Evolutionary conservation across 2,329 filamentous ascomycete species (phyloP).

Genomic region (Scedosporium apiospermum): DNA sequence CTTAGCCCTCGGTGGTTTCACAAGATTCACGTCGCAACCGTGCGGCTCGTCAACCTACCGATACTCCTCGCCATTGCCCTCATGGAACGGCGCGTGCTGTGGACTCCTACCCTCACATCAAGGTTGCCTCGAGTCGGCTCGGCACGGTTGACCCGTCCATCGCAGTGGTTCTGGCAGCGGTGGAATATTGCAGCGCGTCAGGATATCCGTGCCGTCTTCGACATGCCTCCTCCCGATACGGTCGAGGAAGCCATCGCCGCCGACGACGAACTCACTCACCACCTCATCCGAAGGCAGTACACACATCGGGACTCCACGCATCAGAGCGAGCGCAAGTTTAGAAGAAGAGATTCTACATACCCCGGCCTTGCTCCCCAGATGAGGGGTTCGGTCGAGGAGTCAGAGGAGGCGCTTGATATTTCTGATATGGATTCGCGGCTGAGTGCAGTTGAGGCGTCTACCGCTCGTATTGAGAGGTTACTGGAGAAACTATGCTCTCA

Average conservation of each 20-base stretch:
- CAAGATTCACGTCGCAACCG: slow-evolving; percentile 73
- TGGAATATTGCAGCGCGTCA: slow-evolving; percentile 61
- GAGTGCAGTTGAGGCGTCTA: slow-evolving; percentile 39
- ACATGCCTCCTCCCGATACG: slow-evolving; percentile 56
- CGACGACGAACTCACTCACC: slow-evolving; percentile 48
- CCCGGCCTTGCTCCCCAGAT: slow-evolving; percentile 32
- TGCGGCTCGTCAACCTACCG: slow-evolving; percentile 66
- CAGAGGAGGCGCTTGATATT: slow-evolving; percentile 34
- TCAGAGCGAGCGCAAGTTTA: slow-evolving; percentile 13
- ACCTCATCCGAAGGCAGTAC: slow-evolving; percentile 49
- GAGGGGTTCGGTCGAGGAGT: slow-evolving; percentile 9
- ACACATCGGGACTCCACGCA: slow-evolving; percentile 29
- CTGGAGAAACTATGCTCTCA: slow-evolving; percentile 24
- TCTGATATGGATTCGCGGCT: slow-evolving; percentile 24
- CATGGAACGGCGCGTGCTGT: slow-evolving; percentile 48
- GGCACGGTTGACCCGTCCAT: background rate
- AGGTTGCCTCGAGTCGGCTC: background rate
- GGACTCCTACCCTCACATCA: slow-evolving; percentile 10
- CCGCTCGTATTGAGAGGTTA: slow-evolving; percentile 38
- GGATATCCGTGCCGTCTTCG: slow-evolving; percentile 64
- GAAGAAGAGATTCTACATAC: slow-evolving; percentile 48
- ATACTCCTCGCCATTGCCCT: slow-evolving; percentile 62
- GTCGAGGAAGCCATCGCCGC: slow-evolving; percentile 47
- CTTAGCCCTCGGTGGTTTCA: slow-evolving; percentile 79
- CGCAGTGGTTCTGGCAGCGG: slow-evolving; percentile 53